Percentiles rank a stretch among this genome's conserved stretches.
Evolutionary conservation across 163 green algal species (phyloP).

Genomic region (Chlamydomonas reinhardtii): DNA sequence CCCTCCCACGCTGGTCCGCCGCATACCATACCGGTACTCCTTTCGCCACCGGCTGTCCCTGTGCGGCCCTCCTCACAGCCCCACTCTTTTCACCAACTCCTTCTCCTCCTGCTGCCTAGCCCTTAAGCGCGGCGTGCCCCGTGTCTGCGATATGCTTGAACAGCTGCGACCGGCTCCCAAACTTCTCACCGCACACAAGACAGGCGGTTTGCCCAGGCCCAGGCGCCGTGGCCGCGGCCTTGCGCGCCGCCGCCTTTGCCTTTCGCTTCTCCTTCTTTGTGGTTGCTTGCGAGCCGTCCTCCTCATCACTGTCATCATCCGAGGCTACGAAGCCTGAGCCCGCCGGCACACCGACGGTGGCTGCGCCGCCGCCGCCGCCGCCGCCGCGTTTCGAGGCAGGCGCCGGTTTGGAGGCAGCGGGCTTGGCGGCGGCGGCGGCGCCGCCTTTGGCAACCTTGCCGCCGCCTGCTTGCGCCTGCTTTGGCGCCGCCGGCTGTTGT

Average conservation of each 20-base stretch:
- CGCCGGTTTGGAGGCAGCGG: background rate
- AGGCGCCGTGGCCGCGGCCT: constrained; percentile 36
- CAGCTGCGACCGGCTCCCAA: constrained; percentile 74
- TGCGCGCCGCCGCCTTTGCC: constrained; percentile 50
- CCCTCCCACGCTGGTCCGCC: too few relatives aligned
- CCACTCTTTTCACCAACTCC: background rate
- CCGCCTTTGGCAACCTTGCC: background rate
- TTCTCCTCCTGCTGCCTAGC: background rate
- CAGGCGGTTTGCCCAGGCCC: constrained; percentile 58
- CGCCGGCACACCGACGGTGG: constrained; percentile 29
- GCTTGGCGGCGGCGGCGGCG: background rate
- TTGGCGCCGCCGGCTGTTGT: background rate
- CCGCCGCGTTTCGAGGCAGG: too few relatives aligned
- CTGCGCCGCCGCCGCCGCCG: background rate
- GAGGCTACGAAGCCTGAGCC: background rate
- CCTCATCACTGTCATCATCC: constrained; percentile 19
- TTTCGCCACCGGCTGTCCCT: too few relatives aligned
- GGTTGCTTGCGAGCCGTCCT: background rate
- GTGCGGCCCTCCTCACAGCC: too few relatives aligned
- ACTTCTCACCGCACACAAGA: constrained; percentile 69
- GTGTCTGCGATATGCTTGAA: constrained; percentile 83
- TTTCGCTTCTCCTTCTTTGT: constrained; percentile 55
- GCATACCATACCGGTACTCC: too few relatives aligned
- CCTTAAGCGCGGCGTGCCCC: constrained; percentile 74
- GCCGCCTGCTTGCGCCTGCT: too few relatives aligned